These are phyloP conservation scores for Cyclotella baltica DNA, from an alignment of 108 stramenopile species.

Conservation along the genomic window DNA sequence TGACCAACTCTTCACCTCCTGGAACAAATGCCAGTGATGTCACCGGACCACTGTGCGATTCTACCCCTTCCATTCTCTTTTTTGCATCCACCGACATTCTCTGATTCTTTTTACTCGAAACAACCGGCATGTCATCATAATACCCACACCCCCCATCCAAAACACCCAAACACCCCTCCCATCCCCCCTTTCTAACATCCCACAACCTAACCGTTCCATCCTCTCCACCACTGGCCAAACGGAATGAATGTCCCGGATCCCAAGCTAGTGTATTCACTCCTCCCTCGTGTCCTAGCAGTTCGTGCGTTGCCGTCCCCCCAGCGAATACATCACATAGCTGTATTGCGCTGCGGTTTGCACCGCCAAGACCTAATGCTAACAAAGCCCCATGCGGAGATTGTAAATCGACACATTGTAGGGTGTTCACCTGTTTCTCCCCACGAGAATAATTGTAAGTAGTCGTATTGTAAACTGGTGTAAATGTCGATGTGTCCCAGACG, in stretches of 20 bases:
- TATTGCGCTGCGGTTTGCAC: conserved; percentile 35
- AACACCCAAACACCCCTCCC: conserved; percentile 63
- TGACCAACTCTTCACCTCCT: conserved; percentile 68
- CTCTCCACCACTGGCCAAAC: conserved; percentile 71
- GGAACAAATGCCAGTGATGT: conserved; percentile 60
- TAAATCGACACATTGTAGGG: conserved; percentile 42
- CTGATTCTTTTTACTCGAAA: conserved; percentile 24
- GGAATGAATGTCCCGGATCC: conserved; percentile 61
- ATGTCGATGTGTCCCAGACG: conserved; percentile 78
- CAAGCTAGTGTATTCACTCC: conserved; percentile 72
- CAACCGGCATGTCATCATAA: too few species aligned
- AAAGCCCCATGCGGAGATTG: conserved; percentile 33
- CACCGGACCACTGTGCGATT: conserved; percentile 64
- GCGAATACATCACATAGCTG: conserved; percentile 69
- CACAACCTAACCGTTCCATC: conserved; percentile 76
- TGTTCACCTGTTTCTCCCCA: conserved; percentile 14
- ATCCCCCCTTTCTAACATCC: conserved; percentile 83
- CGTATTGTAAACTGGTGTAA: conserved; percentile 47
- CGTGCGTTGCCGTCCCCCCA: conserved; percentile 72
- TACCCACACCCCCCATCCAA: conserved; percentile 55
- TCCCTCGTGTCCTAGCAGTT: conserved; percentile 68
- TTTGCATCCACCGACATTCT: conserved; percentile 7
- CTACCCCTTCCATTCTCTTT: conserved; percentile 34
- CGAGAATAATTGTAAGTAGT: conserved; percentile 19
- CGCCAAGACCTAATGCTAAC: conserved; percentile 47